phyloP scores from a whole-genome alignment of 2,329 filamentous ascomycete species.

The Arthrobotrys sphaeroides region DNA sequence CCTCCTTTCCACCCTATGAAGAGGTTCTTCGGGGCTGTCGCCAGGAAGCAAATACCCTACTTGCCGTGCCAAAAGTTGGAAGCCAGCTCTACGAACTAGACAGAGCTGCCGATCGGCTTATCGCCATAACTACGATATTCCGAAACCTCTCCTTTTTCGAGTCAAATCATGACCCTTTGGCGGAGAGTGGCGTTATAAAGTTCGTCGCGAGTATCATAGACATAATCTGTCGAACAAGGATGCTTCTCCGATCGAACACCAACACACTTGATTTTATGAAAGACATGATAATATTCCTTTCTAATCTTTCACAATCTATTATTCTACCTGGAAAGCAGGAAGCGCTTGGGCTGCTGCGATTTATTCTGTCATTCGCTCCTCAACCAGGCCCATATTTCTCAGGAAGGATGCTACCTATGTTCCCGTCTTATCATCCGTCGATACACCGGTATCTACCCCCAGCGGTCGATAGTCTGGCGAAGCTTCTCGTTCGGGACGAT shows the following conservation, averaged over 20 bases:
- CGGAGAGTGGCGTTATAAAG: slow-evolving; percentile 79
- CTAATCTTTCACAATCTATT: slow-evolving; percentile 83
- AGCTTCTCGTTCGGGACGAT: slow-evolving; percentile 89
- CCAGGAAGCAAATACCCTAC: slow-evolving; percentile 75
- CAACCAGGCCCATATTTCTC: slow-evolving; percentile 72
- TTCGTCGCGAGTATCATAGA: slow-evolving; percentile 85
- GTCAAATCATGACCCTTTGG: slow-evolving; percentile 78
- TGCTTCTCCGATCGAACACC: slow-evolving; percentile 80
- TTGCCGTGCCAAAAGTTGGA: slow-evolving; percentile 78
- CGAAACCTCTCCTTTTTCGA: slow-evolving; percentile 89
- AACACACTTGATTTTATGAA: slow-evolving; percentile 98
- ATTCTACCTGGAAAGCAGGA: slow-evolving; percentile 87
- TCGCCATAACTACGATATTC: slow-evolving; percentile 90
- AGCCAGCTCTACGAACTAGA: slow-evolving; percentile 82
- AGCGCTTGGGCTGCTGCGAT: slow-evolving; percentile 83
- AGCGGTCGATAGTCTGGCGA: slow-evolving; percentile 88
- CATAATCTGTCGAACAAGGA: slow-evolving; percentile 86
- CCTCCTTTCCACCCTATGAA: slow-evolving; percentile 85
- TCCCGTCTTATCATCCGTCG: slow-evolving; percentile 80
- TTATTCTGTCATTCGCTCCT: slow-evolving; percentile 89
- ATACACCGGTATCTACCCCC: slow-evolving; percentile 88
- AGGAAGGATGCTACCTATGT: slow-evolving; percentile 72
- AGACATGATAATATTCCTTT: slow-evolving; percentile 86
- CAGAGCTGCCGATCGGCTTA: slow-evolving; percentile 82
- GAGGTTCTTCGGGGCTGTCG: slow-evolving; percentile 83